Evolutionary conservation across 306 rosid species (phyloP).

Genomic region (Bauhinia variegata): DNA sequence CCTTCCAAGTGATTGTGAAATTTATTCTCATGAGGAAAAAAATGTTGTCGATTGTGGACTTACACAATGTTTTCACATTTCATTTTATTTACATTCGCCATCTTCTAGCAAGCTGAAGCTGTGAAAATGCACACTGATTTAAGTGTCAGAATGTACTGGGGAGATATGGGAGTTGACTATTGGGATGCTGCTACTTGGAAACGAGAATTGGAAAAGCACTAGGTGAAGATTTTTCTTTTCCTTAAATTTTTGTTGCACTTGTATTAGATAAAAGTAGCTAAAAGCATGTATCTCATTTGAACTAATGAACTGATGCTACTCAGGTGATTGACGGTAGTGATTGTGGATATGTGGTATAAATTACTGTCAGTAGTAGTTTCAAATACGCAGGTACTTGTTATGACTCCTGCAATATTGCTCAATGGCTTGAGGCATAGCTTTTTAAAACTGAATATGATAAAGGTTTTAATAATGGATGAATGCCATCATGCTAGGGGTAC

Average conservation of each 20-base stretch:
- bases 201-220: slow-evolving; percentile 52
- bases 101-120: slow-evolving; percentile 76
- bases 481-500: slow-evolving; percentile 83
- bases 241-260: background rate
- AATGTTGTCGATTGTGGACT: background rate
- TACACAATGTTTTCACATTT: background rate
- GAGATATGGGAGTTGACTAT: slow-evolving; percentile 73
- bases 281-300: too few relatives aligned
- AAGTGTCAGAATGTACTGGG: slow-evolving; percentile 73
- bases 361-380: slow-evolving; percentile 24
- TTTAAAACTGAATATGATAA: slow-evolving; percentile 68
- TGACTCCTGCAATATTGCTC: slow-evolving; percentile 83
- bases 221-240: slow-evolving; percentile 50
- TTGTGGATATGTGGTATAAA: too few relatives aligned
- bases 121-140: slow-evolving; percentile 66
- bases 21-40: too few relatives aligned
- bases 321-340: too few relatives aligned
- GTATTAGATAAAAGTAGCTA: too few relatives aligned
- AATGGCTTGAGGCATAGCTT: slow-evolving; percentile 67
- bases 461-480: slow-evolving; percentile 82
- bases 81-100: background rate
- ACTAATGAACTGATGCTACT: too few relatives aligned
- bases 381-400: slow-evolving; percentile 70
- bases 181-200: slow-evolving; percentile 69
- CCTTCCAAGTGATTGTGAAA: background rate